These are phyloP conservation scores for Aspergillus tubingensis DNA, from an alignment of 2,329 filamentous ascomycete genomes.

Conservation along the genomic window DNA sequence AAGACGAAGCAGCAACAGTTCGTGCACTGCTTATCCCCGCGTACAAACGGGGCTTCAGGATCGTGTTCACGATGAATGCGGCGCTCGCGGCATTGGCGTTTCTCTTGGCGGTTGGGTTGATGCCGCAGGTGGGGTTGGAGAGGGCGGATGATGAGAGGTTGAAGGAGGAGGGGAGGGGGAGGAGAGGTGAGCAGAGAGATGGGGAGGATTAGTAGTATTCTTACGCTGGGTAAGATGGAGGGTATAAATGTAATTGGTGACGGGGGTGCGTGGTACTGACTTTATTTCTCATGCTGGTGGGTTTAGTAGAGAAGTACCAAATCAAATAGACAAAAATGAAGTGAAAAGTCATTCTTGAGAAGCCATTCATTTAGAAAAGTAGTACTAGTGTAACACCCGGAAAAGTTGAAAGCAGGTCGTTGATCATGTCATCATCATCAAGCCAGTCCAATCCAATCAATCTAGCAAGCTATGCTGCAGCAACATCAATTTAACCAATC, in stretches of 20 bases:
- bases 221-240: too few relatives aligned
- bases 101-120: slow-evolving; percentile 35
- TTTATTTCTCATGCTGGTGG: too few relatives aligned
- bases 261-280: too few relatives aligned
- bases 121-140: slow-evolving; percentile 40
- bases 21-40: slow-evolving; percentile 35
- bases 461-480: too few relatives aligned
- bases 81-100: slow-evolving; percentile 39
- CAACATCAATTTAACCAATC: neutral
- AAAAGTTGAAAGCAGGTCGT: neutral
- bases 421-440: slow-evolving; percentile 12
- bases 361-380: too few relatives aligned
- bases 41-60: slow-evolving; percentile 43
- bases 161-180: slow-evolving; percentile 32
- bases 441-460: neutral
- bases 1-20: slow-evolving; percentile 25
- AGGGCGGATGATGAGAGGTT: slow-evolving; percentile 32
- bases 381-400: neutral
- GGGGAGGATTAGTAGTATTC: neutral
- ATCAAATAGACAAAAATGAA: too few relatives aligned
- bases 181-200: slow-evolving; percentile 12
- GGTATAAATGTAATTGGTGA: too few relatives aligned
- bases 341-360: too few relatives aligned
- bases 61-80: slow-evolving; percentile 44
- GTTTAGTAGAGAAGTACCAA: too few relatives aligned